Evolutionary conservation across 148 eudicot genomes (phyloP), one percentile per base, ranked within the genome.

Genomic region (Rhododendron simsii): DNA sequence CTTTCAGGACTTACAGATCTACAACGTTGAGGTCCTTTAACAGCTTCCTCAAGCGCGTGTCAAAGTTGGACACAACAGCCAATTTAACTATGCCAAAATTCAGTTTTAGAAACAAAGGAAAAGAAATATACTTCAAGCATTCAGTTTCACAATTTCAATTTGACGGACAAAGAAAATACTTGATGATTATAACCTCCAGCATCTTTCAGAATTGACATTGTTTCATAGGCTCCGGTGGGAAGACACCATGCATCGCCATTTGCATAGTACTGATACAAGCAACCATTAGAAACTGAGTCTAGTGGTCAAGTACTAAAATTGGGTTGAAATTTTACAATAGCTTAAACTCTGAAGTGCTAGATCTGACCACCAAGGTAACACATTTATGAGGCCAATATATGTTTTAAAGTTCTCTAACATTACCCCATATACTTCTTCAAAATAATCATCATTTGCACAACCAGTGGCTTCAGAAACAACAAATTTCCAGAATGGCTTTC

Each of bases 381-480:
- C 71, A 37, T 26, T 35, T 84, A 26, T 33, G 26, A 21, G 44
- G 18, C 65, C 7, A 0, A 83, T 26, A 53, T 33, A 16, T 33
- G 28, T 76, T 39, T 57, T 39, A n/a, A 87, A 18, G 75, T 10
- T 8, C 82, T 33, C n/a, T n/a, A 83, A 5, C 14, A 84, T 83
- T 81, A 95, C 99, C 98, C 92, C 92, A 71, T 98, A 98, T 37
- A 98, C 96, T 92, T 98, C 99, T 85, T 98, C 95, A 88, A 98
- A 98, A 83, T 98, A 98, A 83, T 91, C 83, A 55, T 89, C 94
- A 88, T 91, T 86, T 20, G 87, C 89, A 90, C 98, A 94, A 35
- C 98, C 95, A 65, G 99, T 98, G 87, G 99, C 99, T 92, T 95
- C 96, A 82, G 96, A 90, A 87, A 98, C 99, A 65, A 95, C 96